Evolutionary conservation across 108 stramenopile species (phyloP), one percentile per base, ranked within the genome.

Genomic region (Pseudonitzschia delicatissima): DNA sequence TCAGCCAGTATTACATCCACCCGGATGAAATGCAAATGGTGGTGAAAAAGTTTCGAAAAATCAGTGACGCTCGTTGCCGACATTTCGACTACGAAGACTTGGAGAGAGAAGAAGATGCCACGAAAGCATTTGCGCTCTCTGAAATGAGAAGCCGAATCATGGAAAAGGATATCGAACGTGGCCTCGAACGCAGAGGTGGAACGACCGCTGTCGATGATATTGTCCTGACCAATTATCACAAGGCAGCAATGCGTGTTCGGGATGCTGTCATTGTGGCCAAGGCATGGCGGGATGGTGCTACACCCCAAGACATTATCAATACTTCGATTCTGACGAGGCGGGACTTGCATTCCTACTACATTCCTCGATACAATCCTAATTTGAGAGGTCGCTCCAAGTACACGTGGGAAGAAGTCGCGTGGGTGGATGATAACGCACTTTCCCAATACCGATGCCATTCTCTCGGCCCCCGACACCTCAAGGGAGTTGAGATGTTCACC

Each of bases 71-170:
- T 12, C 58, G 60, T n/a, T 79, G 60, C 61, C 75, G 63, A 15
- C 84, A 64, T 36, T 50, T 74, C 1, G 42, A 34, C 60, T 67
- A 39, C 27, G 71, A 75, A 9, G 88, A 87, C 5, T 78, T 82
- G 50, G 83, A 89, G 35, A 59, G 72, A 36, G 76, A 80, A 25
- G 87, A 88, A 57, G 92, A 90, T 63, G 79, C 88, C 1, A 88
- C 83, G 33, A 90, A 93, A 60, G 80, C 84, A 9, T 93, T 93
- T 76, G 92, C 92, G 26, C 69, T 93, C 15, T 81, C 83, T 57
- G 92, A 93, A 76, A 90, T 93, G 88, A 72, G 92, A 57, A 90
- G 89, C 73, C 87, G 92, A 5, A 93, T 93, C 48, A 93, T 93
- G 92, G 88, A 90, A 68, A 93, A 83, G 45, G 92, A 93, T 62